Evolutionary conservation across 192 early-diverging fungal species (phyloP).

Genomic region (Tieghemiomyces parasiticus): DNA sequence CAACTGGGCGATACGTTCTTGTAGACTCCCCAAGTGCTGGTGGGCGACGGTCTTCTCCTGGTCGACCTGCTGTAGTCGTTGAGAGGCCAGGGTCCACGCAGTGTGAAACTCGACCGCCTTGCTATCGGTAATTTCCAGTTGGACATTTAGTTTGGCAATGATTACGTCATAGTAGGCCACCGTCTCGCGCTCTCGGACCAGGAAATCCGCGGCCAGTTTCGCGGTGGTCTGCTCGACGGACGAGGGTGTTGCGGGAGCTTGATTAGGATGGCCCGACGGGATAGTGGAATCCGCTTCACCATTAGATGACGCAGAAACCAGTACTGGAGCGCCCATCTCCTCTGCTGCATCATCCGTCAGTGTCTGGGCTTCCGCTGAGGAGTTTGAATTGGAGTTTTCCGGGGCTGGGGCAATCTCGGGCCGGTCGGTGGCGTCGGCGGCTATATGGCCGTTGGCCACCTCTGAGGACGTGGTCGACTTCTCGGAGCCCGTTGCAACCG

Average conservation of each 20-base stretch:
- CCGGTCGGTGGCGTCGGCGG: neutral
- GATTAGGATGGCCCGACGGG: neutral
- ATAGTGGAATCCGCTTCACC: neutral
- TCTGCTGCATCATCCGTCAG: neutral
- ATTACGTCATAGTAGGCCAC: neutral
- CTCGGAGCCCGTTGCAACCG: neutral
- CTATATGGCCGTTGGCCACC: neutral
- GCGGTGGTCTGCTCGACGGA: neutral
- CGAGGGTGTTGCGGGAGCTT: neutral
- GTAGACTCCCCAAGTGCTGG: neutral
- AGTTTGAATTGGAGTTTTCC: too few relatives aligned
- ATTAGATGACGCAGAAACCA: too few relatives aligned
- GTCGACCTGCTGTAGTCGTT: neutral
- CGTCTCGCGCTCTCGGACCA: neutral
- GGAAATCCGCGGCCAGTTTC: neutral
- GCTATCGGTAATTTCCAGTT: constrained; percentile 10
- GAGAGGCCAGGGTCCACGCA: constrained; percentile 6
- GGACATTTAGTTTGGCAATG: constrained; percentile 6
- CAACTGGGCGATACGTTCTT: neutral
- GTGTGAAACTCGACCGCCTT: constrained; percentile 9
- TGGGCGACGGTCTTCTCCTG: neutral
- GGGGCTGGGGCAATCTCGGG: neutral
- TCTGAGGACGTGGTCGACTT: neutral
- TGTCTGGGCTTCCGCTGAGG: neutral
- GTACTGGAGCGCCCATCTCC: neutral